Evolutionary conservation across 257 asterid species (phyloP).

Genomic region (Lavandula angustifolia): DNA sequence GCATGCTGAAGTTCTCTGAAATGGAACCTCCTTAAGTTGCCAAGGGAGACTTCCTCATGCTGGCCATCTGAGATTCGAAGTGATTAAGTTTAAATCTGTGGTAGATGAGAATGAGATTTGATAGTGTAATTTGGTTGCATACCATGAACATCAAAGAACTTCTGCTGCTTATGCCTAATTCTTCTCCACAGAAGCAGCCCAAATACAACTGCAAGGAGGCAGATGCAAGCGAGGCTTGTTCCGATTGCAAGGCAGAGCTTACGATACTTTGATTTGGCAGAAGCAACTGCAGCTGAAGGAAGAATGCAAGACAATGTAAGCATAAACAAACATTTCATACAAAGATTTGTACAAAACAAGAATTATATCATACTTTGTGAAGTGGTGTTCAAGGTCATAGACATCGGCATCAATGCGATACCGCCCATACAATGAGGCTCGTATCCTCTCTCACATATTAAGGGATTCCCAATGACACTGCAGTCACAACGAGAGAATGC

Average conservation of each 20-base stretch:
- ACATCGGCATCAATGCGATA: constrained; percentile 76
- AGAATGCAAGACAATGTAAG: constrained; percentile 20
- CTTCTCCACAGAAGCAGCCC: constrained; percentile 72
- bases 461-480: constrained; percentile 86
- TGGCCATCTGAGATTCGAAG: constrained; percentile 51
- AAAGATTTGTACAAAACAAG: not conserved
- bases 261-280: constrained; percentile 51
- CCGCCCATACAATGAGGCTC: constrained; percentile 67
- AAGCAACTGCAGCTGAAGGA: constrained; percentile 47
- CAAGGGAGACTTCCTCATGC: constrained; percentile 76
- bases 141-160: constrained; percentile 66
- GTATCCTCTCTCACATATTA: constrained; percentile 61
- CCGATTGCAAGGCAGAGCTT: constrained; percentile 72
- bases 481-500: constrained; percentile 13
- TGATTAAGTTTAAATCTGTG: constrained; percentile 6
- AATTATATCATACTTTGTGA: constrained; percentile 49
- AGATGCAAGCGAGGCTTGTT: constrained; percentile 61
- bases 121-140: constrained; percentile 10
- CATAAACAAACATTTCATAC: not conserved
- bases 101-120: not conserved
- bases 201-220: constrained; percentile 55
- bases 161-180: constrained; percentile 43
- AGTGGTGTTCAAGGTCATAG: constrained; percentile 76
- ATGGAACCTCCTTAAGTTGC: constrained; percentile 81
- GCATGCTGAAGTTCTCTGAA: constrained; percentile 84